Percentiles rank a stretch among this genome's conserved stretches.
Evolutionary conservation across 192 early-diverging fungal species (phyloP).

Genomic region (Entophlyctis luteolus): DNA sequence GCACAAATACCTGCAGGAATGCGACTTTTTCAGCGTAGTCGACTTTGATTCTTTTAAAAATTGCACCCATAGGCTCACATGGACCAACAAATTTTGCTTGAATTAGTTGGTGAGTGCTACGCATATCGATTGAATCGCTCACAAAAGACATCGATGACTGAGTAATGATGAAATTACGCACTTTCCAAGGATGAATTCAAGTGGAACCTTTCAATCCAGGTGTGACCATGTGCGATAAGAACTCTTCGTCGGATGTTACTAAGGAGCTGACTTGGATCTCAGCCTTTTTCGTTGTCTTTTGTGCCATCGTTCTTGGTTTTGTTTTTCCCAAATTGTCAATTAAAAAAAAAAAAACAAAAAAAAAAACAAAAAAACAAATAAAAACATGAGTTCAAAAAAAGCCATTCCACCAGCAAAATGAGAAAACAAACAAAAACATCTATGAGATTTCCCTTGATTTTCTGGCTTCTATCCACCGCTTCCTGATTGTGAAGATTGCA

Average conservation of each 20-base stretch:
- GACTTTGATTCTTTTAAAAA: constrained; percentile 57
- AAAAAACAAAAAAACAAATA: no score
- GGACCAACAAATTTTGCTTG: constrained; percentile 55
- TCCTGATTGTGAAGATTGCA: no score
- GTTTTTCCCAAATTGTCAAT: no score
- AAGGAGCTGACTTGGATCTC: not conserved
- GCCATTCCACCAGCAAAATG: no score
- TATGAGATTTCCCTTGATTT: no score
- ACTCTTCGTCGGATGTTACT: not conserved
- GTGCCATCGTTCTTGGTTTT: not conserved
- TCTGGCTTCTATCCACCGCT: no score
- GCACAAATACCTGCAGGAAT: constrained; percentile 43
- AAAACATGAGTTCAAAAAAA: no score
- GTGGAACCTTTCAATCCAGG: not conserved
- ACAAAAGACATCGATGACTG: constrained; percentile 7
- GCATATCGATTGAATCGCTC: not conserved
- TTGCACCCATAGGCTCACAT: constrained; percentile 54
- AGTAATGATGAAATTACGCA: not conserved
- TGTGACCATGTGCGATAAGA: not conserved
- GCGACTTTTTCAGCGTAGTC: constrained; percentile 49
- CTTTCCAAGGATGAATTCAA: not conserved
- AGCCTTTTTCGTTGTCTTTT: not conserved
- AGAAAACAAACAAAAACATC: no score
- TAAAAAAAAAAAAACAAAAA: no score
- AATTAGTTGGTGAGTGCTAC: not conserved